Evolutionary conservation across 2,329 filamentous ascomycete species (phyloP), one percentile per base, ranked within the genome.

Genomic region (Colletotrichum abscissum): DNA sequence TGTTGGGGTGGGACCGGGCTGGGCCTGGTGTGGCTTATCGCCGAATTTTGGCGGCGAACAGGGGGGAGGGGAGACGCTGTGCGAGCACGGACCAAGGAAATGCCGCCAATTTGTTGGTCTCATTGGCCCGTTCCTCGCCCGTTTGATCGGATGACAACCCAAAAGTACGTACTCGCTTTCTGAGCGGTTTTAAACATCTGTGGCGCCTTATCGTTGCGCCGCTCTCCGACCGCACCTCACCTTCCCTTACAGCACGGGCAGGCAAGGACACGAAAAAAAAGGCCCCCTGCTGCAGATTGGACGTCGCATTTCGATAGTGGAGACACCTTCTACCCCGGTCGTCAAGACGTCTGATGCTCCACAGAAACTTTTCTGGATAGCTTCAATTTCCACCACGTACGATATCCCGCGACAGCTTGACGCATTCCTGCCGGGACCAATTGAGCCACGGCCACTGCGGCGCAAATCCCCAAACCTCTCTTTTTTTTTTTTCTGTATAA

Each of bases 321-420:
- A 30, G 30, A 46, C 60, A 42, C 19, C 16, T 46, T 22, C 19
- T 28, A 16, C 60, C 42, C 60, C 42, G 26, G 24, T 28, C 38
- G 19, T 60, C 42, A 46, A 58, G 58, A 46, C 19, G 54, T 52
- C 35, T 64, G 14, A 62, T 46, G 59, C 65, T 33, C 74, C 65
- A 72, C 64, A 63, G 63, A 63, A 62, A 75, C 67, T 72, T 75
- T 75, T 74, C 67, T 64, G 65, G 72, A 75, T 73, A 67, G 74
- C 74, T 75, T 75, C 74, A 69, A 38, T 30, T 64, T 38, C 57
- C 22, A 30, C 57, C 22, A 30, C 42, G 42, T 49, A 49, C 42
- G 42, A 49, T 49, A 19, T 14, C n/a, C 30, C 30, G n/a, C 24
- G 49, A 46, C 60, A 26, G 60, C 52, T 67, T 65, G 55, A 70